These are phyloP conservation scores for Ilex aquifolium DNA, from an alignment of 257 asterid genomes.

Conservation along the genomic window DNA sequence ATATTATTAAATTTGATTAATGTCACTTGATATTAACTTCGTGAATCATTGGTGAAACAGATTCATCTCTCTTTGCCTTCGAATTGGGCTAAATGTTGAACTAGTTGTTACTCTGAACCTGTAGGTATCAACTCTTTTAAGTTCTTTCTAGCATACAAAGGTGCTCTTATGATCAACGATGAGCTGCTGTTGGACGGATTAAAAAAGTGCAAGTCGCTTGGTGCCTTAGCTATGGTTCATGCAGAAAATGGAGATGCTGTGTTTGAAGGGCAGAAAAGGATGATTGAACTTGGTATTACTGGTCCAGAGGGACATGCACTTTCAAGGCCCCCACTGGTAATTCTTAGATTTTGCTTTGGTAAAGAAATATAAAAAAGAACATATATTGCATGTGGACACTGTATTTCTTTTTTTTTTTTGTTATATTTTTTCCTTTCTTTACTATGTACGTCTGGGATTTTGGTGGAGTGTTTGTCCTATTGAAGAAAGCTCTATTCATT, in stretches of 20 bases:
- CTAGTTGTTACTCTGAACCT: constrained; percentile 5
- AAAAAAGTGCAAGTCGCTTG: constrained; percentile 91
- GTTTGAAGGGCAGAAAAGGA: constrained; percentile 84
- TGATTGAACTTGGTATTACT: constrained; percentile 85
- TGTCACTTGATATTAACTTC: not conserved
- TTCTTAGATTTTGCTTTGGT: not conserved
- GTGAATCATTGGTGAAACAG: constrained; percentile 3
- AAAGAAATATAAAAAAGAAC: not conserved
- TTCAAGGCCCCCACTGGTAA: constrained; percentile 92
- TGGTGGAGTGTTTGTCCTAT: no score
- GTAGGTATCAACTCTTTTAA: constrained; percentile 91
- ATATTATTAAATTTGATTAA: not conserved
- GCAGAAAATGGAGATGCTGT: constrained; percentile 99
- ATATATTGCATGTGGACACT: no score
- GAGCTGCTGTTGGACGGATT: constrained; percentile 86
- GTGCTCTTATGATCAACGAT: constrained; percentile 81
- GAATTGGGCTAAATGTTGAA: constrained; percentile 12
- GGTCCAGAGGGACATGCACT: constrained; percentile 99
- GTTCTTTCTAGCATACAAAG: constrained; percentile 92
- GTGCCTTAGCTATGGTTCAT: constrained; percentile 96
- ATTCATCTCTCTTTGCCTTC: constrained; percentile 2
- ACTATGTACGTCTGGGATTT: no score
- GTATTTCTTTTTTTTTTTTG: no score
- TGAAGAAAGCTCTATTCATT: no score
- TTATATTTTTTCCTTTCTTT: no score